phyloP scores from a whole-genome alignment of 202 grass and related monocot species.

The Panicum virgatum region DNA sequence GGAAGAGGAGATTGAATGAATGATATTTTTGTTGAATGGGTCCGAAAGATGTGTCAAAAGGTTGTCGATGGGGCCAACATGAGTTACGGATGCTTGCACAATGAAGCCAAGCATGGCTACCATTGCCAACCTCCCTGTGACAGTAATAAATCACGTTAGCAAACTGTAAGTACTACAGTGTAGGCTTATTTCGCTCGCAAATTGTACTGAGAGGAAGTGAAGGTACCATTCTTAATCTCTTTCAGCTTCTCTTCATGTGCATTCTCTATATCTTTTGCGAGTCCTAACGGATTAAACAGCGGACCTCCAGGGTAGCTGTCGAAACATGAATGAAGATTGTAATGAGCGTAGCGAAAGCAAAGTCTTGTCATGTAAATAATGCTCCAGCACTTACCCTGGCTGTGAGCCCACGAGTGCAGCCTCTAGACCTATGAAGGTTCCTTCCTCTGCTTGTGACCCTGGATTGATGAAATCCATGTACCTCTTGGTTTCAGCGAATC shows the following conservation, averaged over 20 bases:
- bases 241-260: conserved; percentile 75
- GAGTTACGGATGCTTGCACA: conserved; percentile 76
- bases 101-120: conserved; percentile 89
- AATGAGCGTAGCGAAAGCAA: not conserved
- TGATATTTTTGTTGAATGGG: conserved; percentile 75
- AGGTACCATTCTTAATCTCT: conserved; percentile 94
- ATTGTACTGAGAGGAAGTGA: not conserved
- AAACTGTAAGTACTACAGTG: not conserved
- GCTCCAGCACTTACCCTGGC: conserved; percentile 61
- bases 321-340: not conserved
- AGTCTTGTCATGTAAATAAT: not conserved
- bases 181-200: conserved; percentile 11
- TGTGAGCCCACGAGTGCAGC: conserved; percentile 68
- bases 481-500: conserved; percentile 89
- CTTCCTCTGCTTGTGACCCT: conserved; percentile 85
- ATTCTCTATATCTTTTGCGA: conserved; percentile 78
- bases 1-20: conserved; percentile 51
- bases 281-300: conserved; percentile 78
- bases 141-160: conserved; percentile 15
- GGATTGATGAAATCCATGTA: conserved; percentile 86
- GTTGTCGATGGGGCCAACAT: conserved; percentile 80
- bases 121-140: conserved; percentile 87
- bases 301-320: conserved; percentile 86
- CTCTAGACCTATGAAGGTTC: conserved; percentile 86
- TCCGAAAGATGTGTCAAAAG: conserved; percentile 82